Evolutionary conservation across 2,329 filamentous ascomycete species (phyloP), one percentile per base, ranked within the genome.

Genomic region (Fusarium sulawesiense): DNA sequence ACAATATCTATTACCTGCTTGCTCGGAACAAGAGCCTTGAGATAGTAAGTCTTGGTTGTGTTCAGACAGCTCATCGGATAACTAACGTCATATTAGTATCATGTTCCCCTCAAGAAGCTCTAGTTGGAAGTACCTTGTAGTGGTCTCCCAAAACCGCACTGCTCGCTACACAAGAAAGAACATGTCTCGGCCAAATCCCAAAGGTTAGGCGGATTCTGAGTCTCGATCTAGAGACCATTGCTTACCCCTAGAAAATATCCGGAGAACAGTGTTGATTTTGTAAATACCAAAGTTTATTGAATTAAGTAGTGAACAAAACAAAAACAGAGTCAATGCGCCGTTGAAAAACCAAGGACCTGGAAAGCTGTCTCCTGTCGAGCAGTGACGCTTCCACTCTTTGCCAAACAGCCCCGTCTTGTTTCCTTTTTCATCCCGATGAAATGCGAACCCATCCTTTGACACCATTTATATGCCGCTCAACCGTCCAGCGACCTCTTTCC

Each of bases 1-100:
- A 78, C n/a, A 78, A 81, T 55, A 71, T 80, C 18, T 75, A 78
- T 50, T 74, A 78, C 32, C 54, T 81, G 30, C 72, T 72, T 51
- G 70, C 71, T 25, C 75, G 75, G 44, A 72, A 73, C 6, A 77
- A 80, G 61, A 70, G 73, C 20, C 58, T 79, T 18, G 72, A 76
- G 60, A 75, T 80, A 75, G 80, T 81, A 69, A 65, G 77, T 66
- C 25, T 37, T 29, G 16, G 29, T 14, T 12, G 42, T 16, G 27
- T 23, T 13, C 13, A 16, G 11, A 6, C n/a, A 34, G 11, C 44
- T 53, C 23, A 20, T 13, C n/a, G 18, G 58, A 47, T 13, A n/a
- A 49, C 48, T 68, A 59, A 71, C 55, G 48, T 42, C 23, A 4
- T 30, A 29, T 53, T 41, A 79, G 77, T 78, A 76, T 46, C 77